Conservation (phyloP, 441 rosid genomes). For the Erodium trifolium region DNA sequence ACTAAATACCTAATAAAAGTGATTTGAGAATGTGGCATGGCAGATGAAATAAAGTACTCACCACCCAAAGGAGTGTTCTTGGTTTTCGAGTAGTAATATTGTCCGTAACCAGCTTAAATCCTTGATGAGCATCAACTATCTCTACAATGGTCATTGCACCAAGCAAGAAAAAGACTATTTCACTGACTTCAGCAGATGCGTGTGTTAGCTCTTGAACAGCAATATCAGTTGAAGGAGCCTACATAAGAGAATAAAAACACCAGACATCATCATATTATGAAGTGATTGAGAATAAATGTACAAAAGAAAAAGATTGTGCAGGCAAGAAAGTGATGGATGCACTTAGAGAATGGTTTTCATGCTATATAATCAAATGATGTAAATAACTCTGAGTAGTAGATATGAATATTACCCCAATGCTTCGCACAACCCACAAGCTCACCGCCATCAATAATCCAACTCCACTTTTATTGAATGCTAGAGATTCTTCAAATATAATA, state of each 20-base stretch:
- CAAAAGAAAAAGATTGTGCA: too few species aligned
- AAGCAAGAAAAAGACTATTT: constrained; percentile 86
- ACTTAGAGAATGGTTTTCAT: too few species aligned
- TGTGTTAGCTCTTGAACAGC: constrained; percentile 73
- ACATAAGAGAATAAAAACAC: constrained; percentile 21
- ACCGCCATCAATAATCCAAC: constrained; percentile 93
- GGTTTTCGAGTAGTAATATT: constrained; percentile 87
- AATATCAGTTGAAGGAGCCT: constrained; percentile 93
- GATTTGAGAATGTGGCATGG: constrained; percentile 9
- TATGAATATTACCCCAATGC: constrained; percentile 57
- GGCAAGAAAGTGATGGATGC: too few species aligned
- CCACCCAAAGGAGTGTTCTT: constrained; percentile 78
- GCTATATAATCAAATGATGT: too few species aligned
- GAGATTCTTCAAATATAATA: constrained; percentile 80
- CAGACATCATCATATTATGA: not conserved
- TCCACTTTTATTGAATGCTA: constrained; percentile 91
- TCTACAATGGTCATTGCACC: constrained; percentile 98
- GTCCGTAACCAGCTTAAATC: constrained; percentile 94
- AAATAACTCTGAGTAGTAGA: not conserved
- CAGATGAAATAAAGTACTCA: constrained; percentile 32
- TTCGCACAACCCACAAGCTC: constrained; percentile 79
- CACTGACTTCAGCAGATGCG: constrained; percentile 91
- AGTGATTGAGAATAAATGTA: too few species aligned
- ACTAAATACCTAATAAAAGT: not conserved
- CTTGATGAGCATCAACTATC: constrained; percentile 98